These are phyloP conservation scores for Neonectria punicea DNA, from an alignment of 2,329 filamentous ascomycete genomes.

Conservation along the genomic window DNA sequence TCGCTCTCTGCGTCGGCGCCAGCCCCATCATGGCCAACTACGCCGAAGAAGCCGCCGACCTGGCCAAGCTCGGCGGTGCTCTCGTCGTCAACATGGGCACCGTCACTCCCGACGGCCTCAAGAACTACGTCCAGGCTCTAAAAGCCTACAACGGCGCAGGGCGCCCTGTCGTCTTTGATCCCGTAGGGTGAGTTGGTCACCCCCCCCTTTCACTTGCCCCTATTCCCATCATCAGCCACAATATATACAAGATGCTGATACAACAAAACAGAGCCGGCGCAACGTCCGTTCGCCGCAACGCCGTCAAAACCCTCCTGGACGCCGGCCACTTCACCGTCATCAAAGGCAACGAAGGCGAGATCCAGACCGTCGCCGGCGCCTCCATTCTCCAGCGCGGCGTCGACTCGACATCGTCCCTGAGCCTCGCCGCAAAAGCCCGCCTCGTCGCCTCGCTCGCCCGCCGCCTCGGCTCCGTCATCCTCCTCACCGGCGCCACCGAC, in stretches of 20 bases:
- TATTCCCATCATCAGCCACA: background rate
- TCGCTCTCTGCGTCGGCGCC: slow-evolving; percentile 84
- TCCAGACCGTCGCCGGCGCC: slow-evolving; percentile 75
- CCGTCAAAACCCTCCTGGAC: slow-evolving; percentile 76
- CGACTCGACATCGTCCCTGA: slow-evolving; percentile 75
- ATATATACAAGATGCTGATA: slow-evolving; percentile 1
- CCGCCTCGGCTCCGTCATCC: slow-evolving; percentile 76
- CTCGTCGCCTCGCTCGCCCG: slow-evolving; percentile 75
- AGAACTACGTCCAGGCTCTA: slow-evolving; percentile 79
- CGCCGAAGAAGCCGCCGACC: slow-evolving; percentile 81
- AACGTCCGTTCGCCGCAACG: slow-evolving; percentile 76
- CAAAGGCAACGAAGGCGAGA: slow-evolving; percentile 94
- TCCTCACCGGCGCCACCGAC: slow-evolving; percentile 86
- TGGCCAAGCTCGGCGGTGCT: slow-evolving; percentile 79
- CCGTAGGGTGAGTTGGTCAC: slow-evolving; percentile 74
- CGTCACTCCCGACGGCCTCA: slow-evolving; percentile 77
- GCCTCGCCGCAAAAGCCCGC: slow-evolving; percentile 60
- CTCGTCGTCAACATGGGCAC: slow-evolving; percentile 97
- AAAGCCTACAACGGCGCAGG: slow-evolving; percentile 82
- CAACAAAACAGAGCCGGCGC: slow-evolving; percentile 72
- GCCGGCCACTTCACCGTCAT: slow-evolving; percentile 86
- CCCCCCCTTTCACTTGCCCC: background rate
- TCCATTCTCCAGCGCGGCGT: slow-evolving; percentile 77
- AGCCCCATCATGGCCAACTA: slow-evolving; percentile 96
- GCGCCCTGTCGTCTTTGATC: slow-evolving; percentile 85